phyloP scores from a whole-genome alignment of 2,329 filamentous ascomycete genomes.

The Sphaerostilbella broomeana region DNA sequence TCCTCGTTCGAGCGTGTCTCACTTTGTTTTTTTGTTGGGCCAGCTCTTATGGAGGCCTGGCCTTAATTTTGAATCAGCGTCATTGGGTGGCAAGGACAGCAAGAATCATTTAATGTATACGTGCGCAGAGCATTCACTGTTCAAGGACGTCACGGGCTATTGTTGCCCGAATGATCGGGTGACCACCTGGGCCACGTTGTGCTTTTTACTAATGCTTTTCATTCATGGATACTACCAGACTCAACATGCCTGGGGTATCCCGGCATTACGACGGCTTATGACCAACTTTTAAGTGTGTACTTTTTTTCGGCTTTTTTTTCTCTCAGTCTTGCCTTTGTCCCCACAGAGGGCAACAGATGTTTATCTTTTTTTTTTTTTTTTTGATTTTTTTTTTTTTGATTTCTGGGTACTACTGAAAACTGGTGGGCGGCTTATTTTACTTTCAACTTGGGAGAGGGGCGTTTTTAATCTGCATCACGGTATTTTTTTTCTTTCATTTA shows the following conservation, averaged over 20 bases:
- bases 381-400: background rate
- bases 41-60: slow-evolving; percentile 5
- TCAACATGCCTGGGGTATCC: slow-evolving; percentile 9
- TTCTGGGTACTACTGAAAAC: slow-evolving; percentile 8
- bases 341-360: too few relatives aligned
- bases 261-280: slow-evolving; percentile 12
- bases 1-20: background rate
- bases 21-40: slow-evolving; percentile 10
- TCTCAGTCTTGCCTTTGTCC: too few relatives aligned
- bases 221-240: too few relatives aligned
- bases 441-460: slow-evolving; percentile 1
- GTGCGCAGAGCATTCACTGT: background rate
- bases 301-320: slow-evolving; percentile 1
- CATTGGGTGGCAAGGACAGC: slow-evolving; percentile 10
- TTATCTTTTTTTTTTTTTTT: background rate
- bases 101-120: background rate
- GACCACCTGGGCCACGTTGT: slow-evolving; percentile 9
- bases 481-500: background rate
- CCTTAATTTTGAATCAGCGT: slow-evolving; percentile 2
- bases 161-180: slow-evolving; percentile 7
- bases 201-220: slow-evolving; percentile 7
- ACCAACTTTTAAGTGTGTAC: slow-evolving; percentile 9
- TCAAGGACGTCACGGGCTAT: slow-evolving; percentile 10
- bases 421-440: slow-evolving; percentile 5
- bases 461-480: background rate